Evolutionary conservation across 2,329 filamentous ascomycete genomes (phyloP).

Genomic region (Chaetomium sp.): DNA sequence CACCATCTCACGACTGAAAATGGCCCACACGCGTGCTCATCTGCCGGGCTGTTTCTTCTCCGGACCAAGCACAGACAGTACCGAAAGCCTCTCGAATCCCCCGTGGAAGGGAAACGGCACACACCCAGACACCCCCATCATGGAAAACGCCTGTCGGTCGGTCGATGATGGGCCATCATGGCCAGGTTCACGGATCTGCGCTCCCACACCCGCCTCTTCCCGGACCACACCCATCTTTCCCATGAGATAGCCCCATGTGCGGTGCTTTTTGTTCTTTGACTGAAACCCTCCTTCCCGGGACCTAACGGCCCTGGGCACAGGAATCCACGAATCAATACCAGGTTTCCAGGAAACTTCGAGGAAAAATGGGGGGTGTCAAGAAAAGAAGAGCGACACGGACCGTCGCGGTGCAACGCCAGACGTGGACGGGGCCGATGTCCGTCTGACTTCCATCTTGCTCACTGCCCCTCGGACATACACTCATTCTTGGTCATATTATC

Average conservation of each 20-base stretch:
- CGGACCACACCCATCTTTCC: conserved; percentile 1
- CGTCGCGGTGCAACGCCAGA: too few species aligned
- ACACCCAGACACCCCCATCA: background rate
- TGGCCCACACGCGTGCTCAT: background rate
- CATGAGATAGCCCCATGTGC: background rate
- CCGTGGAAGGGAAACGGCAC: background rate
- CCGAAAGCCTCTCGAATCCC: background rate
- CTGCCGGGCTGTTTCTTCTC: conserved; percentile 7
- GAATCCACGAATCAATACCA: too few species aligned
- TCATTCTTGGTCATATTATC: too few species aligned
- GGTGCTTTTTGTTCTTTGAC: too few species aligned
- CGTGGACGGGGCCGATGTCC: too few species aligned
- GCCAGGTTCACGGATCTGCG: conserved; percentile 14
- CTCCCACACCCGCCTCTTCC: conserved; percentile 10
- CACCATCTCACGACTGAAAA: conserved; percentile 14
- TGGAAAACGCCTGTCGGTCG: background rate
- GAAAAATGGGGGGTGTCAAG: too few species aligned
- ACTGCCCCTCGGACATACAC: too few species aligned
- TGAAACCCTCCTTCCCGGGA: too few species aligned
- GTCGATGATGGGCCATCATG: background rate
- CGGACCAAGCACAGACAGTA: background rate
- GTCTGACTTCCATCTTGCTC: too few species aligned
- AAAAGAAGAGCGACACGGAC: too few species aligned
- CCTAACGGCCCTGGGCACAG: too few species aligned
- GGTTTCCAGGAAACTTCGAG: too few species aligned